Evolutionary conservation across 495 filamentous ascomycete genomes (phyloP), one percentile per base, ranked within the genome.

Genomic region (Annulohypoxylon bovei): DNA sequence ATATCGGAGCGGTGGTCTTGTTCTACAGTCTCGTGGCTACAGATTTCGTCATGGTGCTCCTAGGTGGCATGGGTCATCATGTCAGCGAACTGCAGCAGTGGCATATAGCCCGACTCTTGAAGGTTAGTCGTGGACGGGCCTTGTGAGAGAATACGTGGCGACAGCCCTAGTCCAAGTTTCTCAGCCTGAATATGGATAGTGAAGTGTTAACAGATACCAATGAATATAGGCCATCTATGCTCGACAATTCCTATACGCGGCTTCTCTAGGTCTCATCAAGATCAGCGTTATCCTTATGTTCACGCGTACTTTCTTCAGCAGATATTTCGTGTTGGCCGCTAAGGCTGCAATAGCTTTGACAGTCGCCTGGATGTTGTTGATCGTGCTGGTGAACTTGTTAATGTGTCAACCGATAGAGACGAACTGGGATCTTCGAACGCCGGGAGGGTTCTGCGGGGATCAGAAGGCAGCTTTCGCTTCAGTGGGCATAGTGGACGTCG

Each of bases 251-350:
- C 14, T 73, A 30, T 73, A 66, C 28, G 53, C 30, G 28, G 46
- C 55, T 32, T 65, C 71, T 0, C 28, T 73, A 5, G 67, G 71
- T n/a, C 37, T 73, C n/a, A 55, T 70, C 37, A 73, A 73, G 46
- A 57, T 73, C 22, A 73, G 71, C 42, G 57, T 66, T 44, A 62
- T 73, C 28, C 52, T 73, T 6, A 70, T 70, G 66, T 64, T 73
- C 20, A 73, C 67, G 53, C 66, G 67, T 20, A 57, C 69, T 20
- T 70, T 73, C 66, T 63, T 69, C 49, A 58, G 14, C 30, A 42
- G 25, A 6, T 52, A 50, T 4, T 68, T 57, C 44, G 62, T 40
- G 32, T n/a, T 67, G 18, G 62, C 42, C 16, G 60, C 66, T 0
- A 61, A 57, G 37, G 62, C 52, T 4, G 37, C 27, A 18, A 54